Evolutionary conservation across 352 stramenopile species (phyloP), one percentile per base, ranked within the genome.

Genomic region (Phytopythium helicoides): DNA sequence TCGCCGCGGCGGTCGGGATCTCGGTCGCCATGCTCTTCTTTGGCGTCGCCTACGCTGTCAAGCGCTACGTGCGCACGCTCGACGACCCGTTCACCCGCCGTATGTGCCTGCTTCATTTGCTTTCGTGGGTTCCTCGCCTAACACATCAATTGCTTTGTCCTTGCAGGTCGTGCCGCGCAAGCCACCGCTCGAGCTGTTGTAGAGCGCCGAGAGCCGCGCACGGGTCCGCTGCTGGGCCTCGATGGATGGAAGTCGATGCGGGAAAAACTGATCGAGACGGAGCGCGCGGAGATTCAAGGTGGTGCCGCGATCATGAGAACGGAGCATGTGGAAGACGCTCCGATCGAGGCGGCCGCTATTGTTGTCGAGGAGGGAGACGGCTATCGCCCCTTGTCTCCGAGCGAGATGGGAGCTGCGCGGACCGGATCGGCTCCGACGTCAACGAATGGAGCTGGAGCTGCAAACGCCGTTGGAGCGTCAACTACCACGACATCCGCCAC

Each of bases 211-310:
- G 46, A 58, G 39, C 52, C 47, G 10, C 54, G 55, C 1, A 58
- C 48, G 23, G 66, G 76, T 1, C 56, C 64, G 1, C 55, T 56
- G 25, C 62, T 87, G 7, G 65, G 46, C 1, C 62, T 87, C 11
- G 63, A 57, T 0, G 73, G 71, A 1, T 87, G 76, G 76, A 77
- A 66, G 35, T 65, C 72, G 19, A 64, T 83, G 42, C 76, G 68
- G 5, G 63, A 84, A 49, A 76, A 74, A 44, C 64, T 87, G 41
- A 81, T 81, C 47, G 47, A 65, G 22, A 51, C 58, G 21, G 60
- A 73, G 41, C 51, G 66, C 46, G 49, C 52, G 16, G 54, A 38
- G 12, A 54, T 54, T 19, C 44, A 49, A 38, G 41, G 34, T 4
- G 53, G 51, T 22, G 23, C 22, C 19, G 47, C 35, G 15, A 44